Conservation (phyloP, 2,329 filamentous ascomycete species). For the Westerdykella sp. region DNA sequence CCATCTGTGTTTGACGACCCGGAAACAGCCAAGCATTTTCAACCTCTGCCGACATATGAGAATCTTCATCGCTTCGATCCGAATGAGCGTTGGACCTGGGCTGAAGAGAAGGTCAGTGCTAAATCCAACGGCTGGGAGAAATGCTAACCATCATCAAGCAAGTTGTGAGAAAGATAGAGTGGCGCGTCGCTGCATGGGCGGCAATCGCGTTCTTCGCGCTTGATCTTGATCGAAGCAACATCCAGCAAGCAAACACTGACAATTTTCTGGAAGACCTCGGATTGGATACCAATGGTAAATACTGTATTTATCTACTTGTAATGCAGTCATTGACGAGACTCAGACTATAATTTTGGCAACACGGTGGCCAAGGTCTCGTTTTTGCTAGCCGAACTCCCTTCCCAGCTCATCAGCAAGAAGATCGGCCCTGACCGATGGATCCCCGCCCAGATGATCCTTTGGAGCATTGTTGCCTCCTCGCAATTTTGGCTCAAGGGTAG, state of each 20-base stretch:
- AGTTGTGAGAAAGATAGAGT: conserved; percentile 37
- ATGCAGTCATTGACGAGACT: not conserved
- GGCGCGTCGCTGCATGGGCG: conserved; percentile 42
- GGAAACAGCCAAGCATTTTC: conserved; percentile 9
- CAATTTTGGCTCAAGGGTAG: conserved; percentile 57
- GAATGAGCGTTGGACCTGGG: conserved; percentile 45
- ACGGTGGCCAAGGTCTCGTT: conserved; percentile 71
- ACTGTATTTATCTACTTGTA: not conserved
- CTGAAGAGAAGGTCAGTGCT: conserved; percentile 45
- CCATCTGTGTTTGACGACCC: conserved; percentile 11
- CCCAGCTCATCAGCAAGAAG: conserved; percentile 39
- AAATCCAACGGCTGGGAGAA: conserved; percentile 6
- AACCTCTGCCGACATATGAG: conserved; percentile 49
- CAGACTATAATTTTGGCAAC: conserved; percentile 23
- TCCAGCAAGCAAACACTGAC: conserved; percentile 24
- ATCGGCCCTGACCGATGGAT: conserved; percentile 37
- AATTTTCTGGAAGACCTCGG: conserved; percentile 19
- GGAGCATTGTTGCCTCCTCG: conserved; percentile 47
- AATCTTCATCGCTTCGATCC: conserved; percentile 53
- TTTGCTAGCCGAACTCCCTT: conserved; percentile 50
- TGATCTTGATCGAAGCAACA: conserved; percentile 42
- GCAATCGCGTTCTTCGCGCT: conserved; percentile 48
- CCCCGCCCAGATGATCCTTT: conserved; percentile 37
- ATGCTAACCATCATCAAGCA: conserved; percentile 4
- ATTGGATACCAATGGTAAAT: conserved; percentile 15